phyloP scores from a whole-genome alignment of 208 protist species.

The Strigomonas culicis region DNA sequence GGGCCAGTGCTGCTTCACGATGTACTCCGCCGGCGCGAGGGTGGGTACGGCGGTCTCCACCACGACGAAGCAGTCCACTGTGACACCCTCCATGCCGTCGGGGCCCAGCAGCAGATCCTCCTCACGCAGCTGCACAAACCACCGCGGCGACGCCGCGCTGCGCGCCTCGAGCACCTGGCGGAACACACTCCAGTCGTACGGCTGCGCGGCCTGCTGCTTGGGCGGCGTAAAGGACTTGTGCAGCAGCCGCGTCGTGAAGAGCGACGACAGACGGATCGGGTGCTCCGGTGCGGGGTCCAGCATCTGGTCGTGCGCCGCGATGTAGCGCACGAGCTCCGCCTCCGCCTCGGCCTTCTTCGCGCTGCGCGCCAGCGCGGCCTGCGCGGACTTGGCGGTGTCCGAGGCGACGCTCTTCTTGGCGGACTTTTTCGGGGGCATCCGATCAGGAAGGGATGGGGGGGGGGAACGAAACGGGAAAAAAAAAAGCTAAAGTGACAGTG shows the following conservation, averaged over 20 bases:
- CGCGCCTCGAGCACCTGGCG: conserved; percentile 49
- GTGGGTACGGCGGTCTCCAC: conserved; percentile 66
- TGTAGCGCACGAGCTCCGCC: conserved; percentile 35
- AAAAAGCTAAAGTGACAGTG: conserved; percentile 1
- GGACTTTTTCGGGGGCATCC: conserved; percentile 18
- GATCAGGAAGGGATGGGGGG: not conserved
- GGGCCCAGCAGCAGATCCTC: conserved; percentile 67
- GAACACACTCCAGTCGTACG: conserved; percentile 75
- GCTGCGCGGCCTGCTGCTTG: not conserved
- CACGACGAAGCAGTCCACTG: conserved; percentile 82
- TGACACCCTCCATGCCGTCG: conserved; percentile 75
- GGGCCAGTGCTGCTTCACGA: conserved; percentile 84
- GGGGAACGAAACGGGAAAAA: not conserved
- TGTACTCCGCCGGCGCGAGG: conserved; percentile 71
- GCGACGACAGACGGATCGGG: not conserved
- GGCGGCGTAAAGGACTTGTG: not conserved
- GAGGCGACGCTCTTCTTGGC: conserved; percentile 25
- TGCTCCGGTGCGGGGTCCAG: conserved; percentile 32
- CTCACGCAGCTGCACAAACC: conserved; percentile 86
- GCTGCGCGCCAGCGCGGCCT: conserved; percentile 20
- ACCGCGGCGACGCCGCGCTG: conserved; percentile 56
- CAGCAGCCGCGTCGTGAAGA: not conserved
- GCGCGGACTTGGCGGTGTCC: conserved; percentile 15
- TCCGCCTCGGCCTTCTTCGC: conserved; percentile 27
- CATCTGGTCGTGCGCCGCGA: conserved; percentile 59